Conservation (phyloP, 106 monocot genomes). For the Triglochin maritima region DNA sequence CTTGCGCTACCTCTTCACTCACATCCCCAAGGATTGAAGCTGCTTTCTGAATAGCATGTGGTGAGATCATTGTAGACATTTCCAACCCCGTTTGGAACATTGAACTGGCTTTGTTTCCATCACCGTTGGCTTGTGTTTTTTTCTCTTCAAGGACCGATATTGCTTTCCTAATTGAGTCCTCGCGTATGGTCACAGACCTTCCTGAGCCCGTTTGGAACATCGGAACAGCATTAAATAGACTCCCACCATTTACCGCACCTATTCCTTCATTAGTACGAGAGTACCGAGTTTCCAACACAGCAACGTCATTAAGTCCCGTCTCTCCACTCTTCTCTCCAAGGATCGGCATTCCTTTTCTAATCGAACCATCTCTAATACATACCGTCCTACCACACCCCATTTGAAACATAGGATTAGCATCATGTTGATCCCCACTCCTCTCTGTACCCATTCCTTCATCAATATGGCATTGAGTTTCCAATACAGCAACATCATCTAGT, state of each 20-base stretch:
- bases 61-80: constrained; percentile 21
- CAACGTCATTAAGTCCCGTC: not conserved
- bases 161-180: constrained; percentile 57
- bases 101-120: constrained; percentile 1
- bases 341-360: constrained; percentile 32
- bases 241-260: not conserved
- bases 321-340: constrained; percentile 5
- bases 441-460: too few relatives aligned
- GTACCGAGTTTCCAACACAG: not conserved
- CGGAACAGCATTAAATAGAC: not conserved
- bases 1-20: not conserved
- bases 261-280: not conserved
- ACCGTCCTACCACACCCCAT: constrained; percentile 42
- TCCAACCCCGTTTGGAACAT: constrained; percentile 44
- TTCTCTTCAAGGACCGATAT: constrained; percentile 26
- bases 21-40: constrained; percentile 19
- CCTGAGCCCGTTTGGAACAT: constrained; percentile 48
- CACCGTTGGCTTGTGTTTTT: too few relatives aligned
- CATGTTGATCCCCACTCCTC: not conserved
- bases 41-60: constrained; percentile 33
- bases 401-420: constrained; percentile 24
- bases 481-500: too few relatives aligned
- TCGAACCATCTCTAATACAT: constrained; percentile 18
- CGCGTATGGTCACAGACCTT: constrained; percentile 26
- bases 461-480: too few relatives aligned